phyloP scores from a whole-genome alignment of 2,329 filamentous ascomycete species.

The Aspergillus sp. region DNA sequence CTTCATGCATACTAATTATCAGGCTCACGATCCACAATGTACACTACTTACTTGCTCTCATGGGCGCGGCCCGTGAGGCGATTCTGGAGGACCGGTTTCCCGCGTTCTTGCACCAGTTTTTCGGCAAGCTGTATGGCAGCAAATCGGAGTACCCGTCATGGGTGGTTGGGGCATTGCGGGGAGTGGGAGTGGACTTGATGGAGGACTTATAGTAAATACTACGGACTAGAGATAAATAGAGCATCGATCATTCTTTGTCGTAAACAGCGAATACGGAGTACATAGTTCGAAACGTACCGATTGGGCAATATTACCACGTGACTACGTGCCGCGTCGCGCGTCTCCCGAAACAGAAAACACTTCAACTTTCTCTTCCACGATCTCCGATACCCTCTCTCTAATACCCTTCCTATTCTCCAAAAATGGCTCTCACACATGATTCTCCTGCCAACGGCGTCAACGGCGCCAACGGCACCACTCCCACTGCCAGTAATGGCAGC shows the following conservation, averaged over 20 bases:
- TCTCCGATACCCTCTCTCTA: neutral
- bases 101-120: constrained; percentile 74
- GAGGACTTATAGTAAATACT: constrained; percentile 19
- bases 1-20: constrained; percentile 24
- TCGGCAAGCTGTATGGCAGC: constrained; percentile 67
- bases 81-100: constrained; percentile 82
- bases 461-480: neutral
- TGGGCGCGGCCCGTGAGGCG: constrained; percentile 70
- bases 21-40: constrained; percentile 93
- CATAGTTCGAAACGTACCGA: neutral
- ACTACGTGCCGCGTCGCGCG: constrained; percentile 25
- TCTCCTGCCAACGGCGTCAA: neutral
- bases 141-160: constrained; percentile 71
- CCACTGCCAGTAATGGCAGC: neutral
- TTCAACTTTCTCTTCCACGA: neutral
- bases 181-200: constrained; percentile 76
- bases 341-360: constrained; percentile 2
- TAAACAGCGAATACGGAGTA: neutral
- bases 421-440: neutral
- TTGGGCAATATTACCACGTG: constrained; percentile 18
- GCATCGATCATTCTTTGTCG: neutral
- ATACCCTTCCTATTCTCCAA: neutral
- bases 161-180: constrained; percentile 75
- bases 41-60: constrained; percentile 82
- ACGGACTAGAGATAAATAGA: too few species aligned